Evolutionary conservation across 1,139 yeast species (phyloP), one percentile per base, ranked within the genome.

Genomic region (Yamadazyma aaseri): DNA sequence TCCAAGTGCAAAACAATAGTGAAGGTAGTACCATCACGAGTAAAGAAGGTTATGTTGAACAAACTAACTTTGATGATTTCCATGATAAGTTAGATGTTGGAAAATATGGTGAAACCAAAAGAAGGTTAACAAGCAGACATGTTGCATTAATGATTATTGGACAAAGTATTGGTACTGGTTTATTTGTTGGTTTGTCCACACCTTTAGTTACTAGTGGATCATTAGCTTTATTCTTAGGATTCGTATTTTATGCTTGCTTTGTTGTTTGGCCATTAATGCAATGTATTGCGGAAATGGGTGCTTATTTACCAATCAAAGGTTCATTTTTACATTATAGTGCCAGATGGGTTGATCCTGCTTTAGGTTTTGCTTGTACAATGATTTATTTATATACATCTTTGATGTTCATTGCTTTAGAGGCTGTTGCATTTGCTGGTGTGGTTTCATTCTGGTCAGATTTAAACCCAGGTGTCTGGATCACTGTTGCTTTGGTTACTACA

Each of bases 131-230:
- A 26, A 53, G 67, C 9, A 58, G 79, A 29, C 79, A 73, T 50
- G 66, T 73, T 14, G 58, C 68, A 28, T 60, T 73, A 46, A 68
- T 73, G 61, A 68, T 73, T 31, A 65, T 73, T 30, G 78, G 79
- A n/a, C 76, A 73, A 36, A 57, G 70, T 36, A 69, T 73, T 30
- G 77, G 78, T 20, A 64, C 75, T 3, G 79, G 78, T 33, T 53
- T 71, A 29, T 71, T 65, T 45, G 52, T 66, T 23, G 70, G 71
- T 13, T 46, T 65, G 31, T 51, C 60, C 12, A 36, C 56, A 3
- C 70, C 71, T 2, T 54, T 66, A 35, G 55, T 53, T 35, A 53
- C 56, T 3, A 53, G 63, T 6, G 73, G 73, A 7, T 56, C 68
- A n/a, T 49, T 65, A 14, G 55, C 70, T 9, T 53, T 65, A 28